Evolutionary conservation across 768 basidiomycete species (phyloP).

Genomic region (Candolleomyces aberdarensis): DNA sequence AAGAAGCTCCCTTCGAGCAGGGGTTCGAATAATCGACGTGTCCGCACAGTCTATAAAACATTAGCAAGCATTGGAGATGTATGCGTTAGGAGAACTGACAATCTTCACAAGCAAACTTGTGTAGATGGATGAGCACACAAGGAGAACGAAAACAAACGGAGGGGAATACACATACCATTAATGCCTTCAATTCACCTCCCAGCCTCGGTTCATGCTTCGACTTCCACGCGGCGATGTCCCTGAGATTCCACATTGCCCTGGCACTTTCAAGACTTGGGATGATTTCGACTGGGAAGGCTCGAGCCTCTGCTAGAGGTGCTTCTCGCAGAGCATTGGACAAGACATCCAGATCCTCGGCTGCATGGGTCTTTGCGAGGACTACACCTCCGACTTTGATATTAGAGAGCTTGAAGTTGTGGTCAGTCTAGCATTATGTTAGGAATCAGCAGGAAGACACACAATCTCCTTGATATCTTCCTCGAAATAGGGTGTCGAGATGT

Average conservation of each 20-base stretch:
- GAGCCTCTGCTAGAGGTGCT: slow-evolving; percentile 23
- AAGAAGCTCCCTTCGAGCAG: slow-evolving; percentile 71
- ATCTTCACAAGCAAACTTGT: slow-evolving; percentile 94
- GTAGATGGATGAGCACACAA: not conserved
- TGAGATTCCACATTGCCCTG: slow-evolving; percentile 59
- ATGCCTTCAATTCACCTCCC: slow-evolving; percentile 57
- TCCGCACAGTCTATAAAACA: slow-evolving; percentile 75
- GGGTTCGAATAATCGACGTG: slow-evolving; percentile 75
- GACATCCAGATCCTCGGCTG: slow-evolving; percentile 57
- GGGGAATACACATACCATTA: slow-evolving; percentile 51
- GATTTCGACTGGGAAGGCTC: slow-evolving; percentile 44
- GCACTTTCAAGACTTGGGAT: slow-evolving; percentile 89
- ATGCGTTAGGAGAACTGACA: slow-evolving; percentile 44
- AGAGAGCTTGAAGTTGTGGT: slow-evolving; percentile 22
- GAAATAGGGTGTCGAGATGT: slow-evolving; percentile 63
- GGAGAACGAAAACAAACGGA: not conserved
- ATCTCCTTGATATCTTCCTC: slow-evolving; percentile 58
- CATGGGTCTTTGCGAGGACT: slow-evolving; percentile 85
- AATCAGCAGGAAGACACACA: slow-evolving; percentile 29
- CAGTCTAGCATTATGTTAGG: not conserved
- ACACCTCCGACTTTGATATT: slow-evolving; percentile 52
- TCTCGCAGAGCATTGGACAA: slow-evolving; percentile 49
- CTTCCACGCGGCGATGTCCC: slow-evolving; percentile 69
- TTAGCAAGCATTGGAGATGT: not conserved
- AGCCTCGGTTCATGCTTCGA: slow-evolving; percentile 41